Percentiles rank a stretch among this genome's conserved stretches.
phyloP scores from a whole-genome alignment of 2,329 filamentous ascomycete genomes.

The Penicillium sp. region DNA sequence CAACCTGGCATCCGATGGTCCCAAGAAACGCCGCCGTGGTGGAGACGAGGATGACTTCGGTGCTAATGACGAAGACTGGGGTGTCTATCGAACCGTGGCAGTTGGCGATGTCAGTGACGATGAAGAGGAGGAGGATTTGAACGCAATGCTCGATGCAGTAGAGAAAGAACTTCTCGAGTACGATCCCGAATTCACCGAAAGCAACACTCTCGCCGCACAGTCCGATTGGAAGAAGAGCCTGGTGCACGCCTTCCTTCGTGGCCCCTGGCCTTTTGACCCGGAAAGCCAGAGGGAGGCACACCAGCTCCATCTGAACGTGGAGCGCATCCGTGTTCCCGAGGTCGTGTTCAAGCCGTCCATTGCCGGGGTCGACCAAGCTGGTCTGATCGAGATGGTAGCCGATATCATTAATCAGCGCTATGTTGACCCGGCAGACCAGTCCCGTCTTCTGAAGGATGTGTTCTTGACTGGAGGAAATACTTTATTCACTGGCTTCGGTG shows the following conservation, averaged over 20 bases:
- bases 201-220: constrained; percentile 87
- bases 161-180: constrained; percentile 82
- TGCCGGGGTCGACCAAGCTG: constrained; percentile 87
- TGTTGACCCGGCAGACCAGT: constrained; percentile 52
- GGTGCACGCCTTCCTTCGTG: constrained; percentile 83
- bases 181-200: constrained; percentile 84
- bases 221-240: constrained; percentile 92
- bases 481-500: constrained; percentile 80
- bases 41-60: constrained; percentile 96
- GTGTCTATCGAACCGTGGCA: constrained; percentile 88
- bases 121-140: constrained; percentile 86
- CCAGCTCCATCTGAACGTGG: constrained; percentile 93
- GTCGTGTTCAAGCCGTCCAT: constrained; percentile 90
- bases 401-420: constrained; percentile 86
- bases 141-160: constrained; percentile 66
- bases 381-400: constrained; percentile 84
- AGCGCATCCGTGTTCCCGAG: constrained; percentile 90
- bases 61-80: constrained; percentile 96
- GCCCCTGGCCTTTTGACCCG: constrained; percentile 78
- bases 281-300: constrained; percentile 75
- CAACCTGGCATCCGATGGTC: constrained; percentile 86
- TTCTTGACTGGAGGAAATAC: constrained; percentile 95
- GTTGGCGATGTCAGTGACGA: constrained; percentile 77
- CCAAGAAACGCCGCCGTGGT: constrained; percentile 77
- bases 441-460: constrained; percentile 74